These are phyloP conservation scores for Crithidia sp. DNA, from an alignment of 208 protist genomes.

Conservation along the genomic window DNA sequence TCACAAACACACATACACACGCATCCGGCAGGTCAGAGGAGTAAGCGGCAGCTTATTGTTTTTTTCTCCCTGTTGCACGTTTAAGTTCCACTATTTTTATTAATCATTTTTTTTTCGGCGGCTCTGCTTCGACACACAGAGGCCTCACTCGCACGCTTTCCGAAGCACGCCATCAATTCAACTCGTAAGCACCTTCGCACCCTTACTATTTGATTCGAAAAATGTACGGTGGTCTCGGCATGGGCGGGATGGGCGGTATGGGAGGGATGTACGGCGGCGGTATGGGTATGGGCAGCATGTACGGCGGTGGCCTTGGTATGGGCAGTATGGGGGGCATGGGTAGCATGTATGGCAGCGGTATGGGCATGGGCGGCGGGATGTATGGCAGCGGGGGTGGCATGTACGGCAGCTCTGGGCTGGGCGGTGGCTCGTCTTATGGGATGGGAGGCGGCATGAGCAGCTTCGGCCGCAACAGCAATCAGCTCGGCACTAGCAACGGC, in stretches of 20 bases:
- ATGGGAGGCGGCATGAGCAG: slow-evolving; percentile 30
- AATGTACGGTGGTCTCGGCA: slow-evolving; percentile 26
- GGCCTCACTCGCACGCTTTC: too few species aligned
- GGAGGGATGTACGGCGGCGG: slow-evolving; percentile 45
- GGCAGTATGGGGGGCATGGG: slow-evolving; percentile 47
- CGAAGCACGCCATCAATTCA: too few species aligned
- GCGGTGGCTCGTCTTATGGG: slow-evolving; percentile 19
- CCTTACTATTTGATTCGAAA: too few species aligned
- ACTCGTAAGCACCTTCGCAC: too few species aligned
- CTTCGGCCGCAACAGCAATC: slow-evolving; percentile 13
- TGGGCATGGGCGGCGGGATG: slow-evolving; percentile 28
- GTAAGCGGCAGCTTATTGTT: too few species aligned
- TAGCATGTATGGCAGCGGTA: slow-evolving; percentile 39
- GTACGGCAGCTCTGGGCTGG: slow-evolving; percentile 39
- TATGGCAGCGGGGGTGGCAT: slow-evolving; percentile 32
- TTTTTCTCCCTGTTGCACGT: too few species aligned
- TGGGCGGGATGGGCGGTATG: slow-evolving; percentile 32
- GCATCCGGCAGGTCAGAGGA: too few species aligned
- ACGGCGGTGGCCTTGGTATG: slow-evolving; percentile 41
- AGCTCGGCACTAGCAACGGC: slow-evolving; percentile 23
- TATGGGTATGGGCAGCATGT: slow-evolving; percentile 35
- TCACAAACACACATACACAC: too few species aligned
- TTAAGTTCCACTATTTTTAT: too few species aligned
- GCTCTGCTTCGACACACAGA: too few species aligned
- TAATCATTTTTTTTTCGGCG: too few species aligned